These are phyloP conservation scores for Hypomyces perniciosus DNA, from an alignment of 2,329 filamentous ascomycete species.

Conservation along the genomic window DNA sequence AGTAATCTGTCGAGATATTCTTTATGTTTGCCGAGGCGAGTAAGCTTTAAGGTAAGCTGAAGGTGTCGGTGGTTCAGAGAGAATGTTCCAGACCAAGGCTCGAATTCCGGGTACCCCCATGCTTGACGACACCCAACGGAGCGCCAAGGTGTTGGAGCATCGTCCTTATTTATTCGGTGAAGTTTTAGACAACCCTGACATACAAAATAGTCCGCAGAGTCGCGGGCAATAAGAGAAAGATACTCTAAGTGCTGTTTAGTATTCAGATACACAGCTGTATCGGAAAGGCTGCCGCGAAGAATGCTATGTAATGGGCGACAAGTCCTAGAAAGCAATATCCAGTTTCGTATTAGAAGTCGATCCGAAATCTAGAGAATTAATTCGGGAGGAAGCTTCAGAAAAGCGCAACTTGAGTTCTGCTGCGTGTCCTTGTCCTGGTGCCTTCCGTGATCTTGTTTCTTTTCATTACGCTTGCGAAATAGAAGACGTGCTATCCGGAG, in stretches of 20 bases:
- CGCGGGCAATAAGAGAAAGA: neutral
- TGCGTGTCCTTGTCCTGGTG: too few species aligned
- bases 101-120: neutral
- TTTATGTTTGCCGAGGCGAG: neutral
- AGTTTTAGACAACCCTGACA: neutral
- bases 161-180: neutral
- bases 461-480: too few species aligned
- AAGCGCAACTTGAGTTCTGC: too few species aligned
- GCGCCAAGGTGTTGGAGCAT: neutral
- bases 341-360: too few species aligned
- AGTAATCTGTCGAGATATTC: slow-evolving; percentile 7
- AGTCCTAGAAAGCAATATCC: too few species aligned
- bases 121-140: neutral
- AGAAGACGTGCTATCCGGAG: too few species aligned
- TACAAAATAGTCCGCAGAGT: neutral
- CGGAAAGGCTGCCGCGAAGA: too few species aligned
- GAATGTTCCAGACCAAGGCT: neutral
- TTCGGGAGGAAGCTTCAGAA: too few species aligned
- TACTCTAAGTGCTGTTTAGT: neutral
- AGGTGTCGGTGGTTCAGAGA: neutral
- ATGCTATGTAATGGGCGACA: too few species aligned
- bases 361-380: too few species aligned
- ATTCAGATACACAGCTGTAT: too few species aligned
- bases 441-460: too few species aligned
- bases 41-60: slow-evolving; percentile 4